A percentile compares a stretch with the other conserved stretches of the same genome.
These are phyloP conservation scores for Amanita fuliginea DNA, from an alignment of 768 basidiomycete genomes.

Conservation along the genomic window DNA sequence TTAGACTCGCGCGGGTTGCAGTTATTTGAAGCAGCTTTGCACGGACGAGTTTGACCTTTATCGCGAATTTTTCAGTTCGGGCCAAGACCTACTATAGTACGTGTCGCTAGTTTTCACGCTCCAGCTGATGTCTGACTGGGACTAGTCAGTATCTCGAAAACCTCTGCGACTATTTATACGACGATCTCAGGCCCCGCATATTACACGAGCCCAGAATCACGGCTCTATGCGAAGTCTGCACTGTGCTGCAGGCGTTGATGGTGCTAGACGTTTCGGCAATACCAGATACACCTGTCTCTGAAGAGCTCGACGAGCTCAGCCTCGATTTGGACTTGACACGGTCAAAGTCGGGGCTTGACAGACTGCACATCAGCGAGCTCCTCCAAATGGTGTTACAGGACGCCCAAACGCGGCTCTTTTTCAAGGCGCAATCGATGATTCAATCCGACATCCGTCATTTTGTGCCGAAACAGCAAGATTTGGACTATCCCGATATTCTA, in stretches of 20 bases:
- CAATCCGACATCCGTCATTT: constrained; percentile 84
- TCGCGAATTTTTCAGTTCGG: constrained; percentile 78
- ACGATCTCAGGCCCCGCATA: constrained; percentile 91
- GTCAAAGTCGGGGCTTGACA: constrained; percentile 30
- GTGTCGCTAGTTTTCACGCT: constrained; percentile 9
- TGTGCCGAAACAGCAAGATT: constrained; percentile 62
- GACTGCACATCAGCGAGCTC: constrained; percentile 71
- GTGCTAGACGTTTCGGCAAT: constrained; percentile 61
- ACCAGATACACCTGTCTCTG: constrained; percentile 17
- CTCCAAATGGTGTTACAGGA: constrained; percentile 90
- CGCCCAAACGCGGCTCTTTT: constrained; percentile 90
- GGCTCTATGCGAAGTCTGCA: constrained; percentile 90
- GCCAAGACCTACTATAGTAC: constrained; percentile 52
- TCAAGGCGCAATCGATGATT: constrained; percentile 90
- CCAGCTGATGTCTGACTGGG: background rate
- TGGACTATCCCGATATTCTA: constrained; percentile 81
- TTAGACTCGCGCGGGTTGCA: constrained; percentile 88
- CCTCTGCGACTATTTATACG: constrained; percentile 89
- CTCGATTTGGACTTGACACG: constrained; percentile 23
- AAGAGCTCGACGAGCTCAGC: constrained; percentile 26
- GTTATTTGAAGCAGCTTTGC: constrained; percentile 86
- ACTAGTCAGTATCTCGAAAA: constrained; percentile 78
- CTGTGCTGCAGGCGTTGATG: constrained; percentile 92
- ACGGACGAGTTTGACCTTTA: constrained; percentile 84
- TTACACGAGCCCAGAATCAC: constrained; percentile 85